Percentiles rank a stretch among this genome's conserved stretches.
These are phyloP conservation scores for Aspergillus diversus DNA, from an alignment of 495 filamentous ascomycete species.

Conservation along the genomic window DNA sequence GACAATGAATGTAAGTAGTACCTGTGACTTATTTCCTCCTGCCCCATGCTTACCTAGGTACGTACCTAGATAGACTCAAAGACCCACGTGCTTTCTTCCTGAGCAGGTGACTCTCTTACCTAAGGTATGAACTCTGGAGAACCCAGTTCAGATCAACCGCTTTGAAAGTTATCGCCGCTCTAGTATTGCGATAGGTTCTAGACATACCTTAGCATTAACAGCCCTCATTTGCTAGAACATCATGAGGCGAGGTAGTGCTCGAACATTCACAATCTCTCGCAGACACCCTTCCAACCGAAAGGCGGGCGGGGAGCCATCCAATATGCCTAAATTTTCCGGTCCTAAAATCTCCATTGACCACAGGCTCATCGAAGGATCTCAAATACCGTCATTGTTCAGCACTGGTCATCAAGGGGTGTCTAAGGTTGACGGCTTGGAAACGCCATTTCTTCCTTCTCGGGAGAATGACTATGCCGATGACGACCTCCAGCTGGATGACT, in stretches of 20 bases:
- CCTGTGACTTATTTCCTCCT: too few relatives aligned
- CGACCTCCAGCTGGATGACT: conserved; percentile 48
- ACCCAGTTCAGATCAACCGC: too few relatives aligned
- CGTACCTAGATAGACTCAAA: too few relatives aligned
- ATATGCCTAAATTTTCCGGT: conserved; percentile 4
- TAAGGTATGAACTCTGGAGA: too few relatives aligned
- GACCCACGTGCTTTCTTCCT: too few relatives aligned
- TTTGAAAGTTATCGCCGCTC: not conserved
- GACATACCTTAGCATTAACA: not conserved
- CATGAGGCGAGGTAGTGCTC: conserved; percentile 11
- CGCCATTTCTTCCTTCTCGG: conserved; percentile 5
- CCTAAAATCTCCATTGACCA: conserved; percentile 28
- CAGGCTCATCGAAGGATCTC: conserved; percentile 34
- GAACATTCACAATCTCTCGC: conserved; percentile 2
- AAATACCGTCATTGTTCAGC: conserved; percentile 17
- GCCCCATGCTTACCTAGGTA: too few relatives aligned
- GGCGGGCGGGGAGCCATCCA: conserved; percentile 1
- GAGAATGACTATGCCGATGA: conserved; percentile 32
- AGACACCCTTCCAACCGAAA: conserved; percentile 11
- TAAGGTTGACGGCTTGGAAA: not conserved
- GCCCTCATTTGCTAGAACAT: not conserved
- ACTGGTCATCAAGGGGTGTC: conserved; percentile 7
- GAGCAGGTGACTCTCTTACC: too few relatives aligned
- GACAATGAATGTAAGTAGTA: too few relatives aligned
- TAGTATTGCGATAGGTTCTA: too few relatives aligned